Evolutionary conservation across 768 basidiomycete genomes (phyloP).

Genomic region (Tylopilus subfusipes): DNA sequence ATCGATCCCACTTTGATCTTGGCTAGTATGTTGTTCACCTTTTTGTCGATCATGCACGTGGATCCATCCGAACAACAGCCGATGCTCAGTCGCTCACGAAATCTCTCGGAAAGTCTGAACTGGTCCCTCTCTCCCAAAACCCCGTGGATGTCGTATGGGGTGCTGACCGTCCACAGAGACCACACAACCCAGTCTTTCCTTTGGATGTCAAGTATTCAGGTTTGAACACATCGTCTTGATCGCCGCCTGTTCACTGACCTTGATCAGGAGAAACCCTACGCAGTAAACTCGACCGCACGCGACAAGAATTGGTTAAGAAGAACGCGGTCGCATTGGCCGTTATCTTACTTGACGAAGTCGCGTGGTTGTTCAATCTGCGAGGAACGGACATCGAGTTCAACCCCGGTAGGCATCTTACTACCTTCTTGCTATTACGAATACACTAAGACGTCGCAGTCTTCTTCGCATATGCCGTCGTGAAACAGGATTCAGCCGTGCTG

Average conservation of each 20-base stretch:
- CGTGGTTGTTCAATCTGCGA: constrained; percentile 91
- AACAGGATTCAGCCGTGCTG: constrained; percentile 50
- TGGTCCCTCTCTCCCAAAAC: constrained; percentile 68
- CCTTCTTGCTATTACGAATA: background rate
- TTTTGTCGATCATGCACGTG: constrained; percentile 10
- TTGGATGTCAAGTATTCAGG: constrained; percentile 77
- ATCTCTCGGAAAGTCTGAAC: constrained; percentile 54
- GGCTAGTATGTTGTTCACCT: constrained; percentile 42
- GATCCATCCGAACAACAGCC: constrained; percentile 33
- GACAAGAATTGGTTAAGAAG: constrained; percentile 62
- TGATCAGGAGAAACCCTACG: constrained; percentile 51
- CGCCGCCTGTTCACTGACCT: background rate
- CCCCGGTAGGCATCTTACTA: constrained; percentile 40
- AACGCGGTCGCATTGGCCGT: constrained; percentile 64
- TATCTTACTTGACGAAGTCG: constrained; percentile 90
- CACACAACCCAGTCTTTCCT: constrained; percentile 61
- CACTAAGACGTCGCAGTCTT: constrained; percentile 53
- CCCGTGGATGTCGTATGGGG: constrained; percentile 80
- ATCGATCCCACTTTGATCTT: constrained; percentile 78
- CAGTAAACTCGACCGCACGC: constrained; percentile 65
- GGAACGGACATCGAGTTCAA: constrained; percentile 92
- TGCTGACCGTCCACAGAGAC: constrained; percentile 60
- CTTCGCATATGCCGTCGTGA: constrained; percentile 87
- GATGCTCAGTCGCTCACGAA: constrained; percentile 65
- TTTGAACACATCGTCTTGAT: constrained; percentile 14